Evolutionary conservation across 2,329 filamentous ascomycete species (phyloP).

Genomic region (Cladorrhinum sp.): DNA sequence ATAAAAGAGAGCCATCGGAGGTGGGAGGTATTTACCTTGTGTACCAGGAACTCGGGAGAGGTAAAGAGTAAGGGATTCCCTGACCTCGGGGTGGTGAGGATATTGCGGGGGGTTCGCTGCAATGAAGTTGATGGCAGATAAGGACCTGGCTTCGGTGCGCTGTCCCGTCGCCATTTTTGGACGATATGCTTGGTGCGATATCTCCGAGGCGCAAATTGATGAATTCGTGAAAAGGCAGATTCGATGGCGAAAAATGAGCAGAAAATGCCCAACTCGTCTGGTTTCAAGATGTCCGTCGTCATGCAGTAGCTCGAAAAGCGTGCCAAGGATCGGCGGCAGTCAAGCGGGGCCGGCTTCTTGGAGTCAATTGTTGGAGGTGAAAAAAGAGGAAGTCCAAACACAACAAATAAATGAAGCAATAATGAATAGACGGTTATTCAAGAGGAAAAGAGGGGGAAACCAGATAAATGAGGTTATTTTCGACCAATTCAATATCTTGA

Average conservation of each 20-base stretch:
- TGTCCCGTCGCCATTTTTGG: constrained; percentile 17
- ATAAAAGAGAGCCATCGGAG: constrained; percentile 9
- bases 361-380: neutral
- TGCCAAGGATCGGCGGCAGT: neutral
- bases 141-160: constrained; percentile 73
- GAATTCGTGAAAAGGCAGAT: neutral
- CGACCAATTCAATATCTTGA: neutral
- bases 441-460: neutral
- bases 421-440: neutral
- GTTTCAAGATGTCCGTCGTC: neutral
- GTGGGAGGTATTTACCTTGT: constrained; percentile 57
- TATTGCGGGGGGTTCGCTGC: constrained; percentile 86
- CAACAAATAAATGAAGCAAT: no score
- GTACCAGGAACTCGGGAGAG: constrained; percentile 91
- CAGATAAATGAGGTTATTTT: neutral
- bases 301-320: neutral
- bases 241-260: neutral
- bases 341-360: neutral
- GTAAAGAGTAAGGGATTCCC: constrained; percentile 77
- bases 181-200: constrained; percentile 5
- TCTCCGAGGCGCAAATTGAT: neutral
- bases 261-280: neutral
- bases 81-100: constrained; percentile 69
- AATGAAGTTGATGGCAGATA: constrained; percentile 74
- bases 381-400: neutral